phyloP scores from a whole-genome alignment of 2,329 filamentous ascomycete species.

The Stenocarpella maydis region DNA sequence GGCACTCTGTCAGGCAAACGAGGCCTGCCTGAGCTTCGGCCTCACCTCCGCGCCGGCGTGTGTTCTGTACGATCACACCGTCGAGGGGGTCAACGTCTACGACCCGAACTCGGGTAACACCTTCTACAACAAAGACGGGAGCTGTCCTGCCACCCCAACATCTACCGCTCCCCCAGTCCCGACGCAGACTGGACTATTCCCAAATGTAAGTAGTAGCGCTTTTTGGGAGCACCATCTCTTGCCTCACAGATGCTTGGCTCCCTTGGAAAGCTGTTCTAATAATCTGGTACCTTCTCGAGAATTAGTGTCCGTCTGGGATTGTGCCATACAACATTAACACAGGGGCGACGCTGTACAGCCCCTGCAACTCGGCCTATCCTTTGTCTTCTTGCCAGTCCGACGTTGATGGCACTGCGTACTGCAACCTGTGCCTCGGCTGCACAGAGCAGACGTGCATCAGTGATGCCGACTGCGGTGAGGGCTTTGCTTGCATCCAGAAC shows the following conservation, averaged over 20 bases:
- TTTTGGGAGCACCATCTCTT: background rate
- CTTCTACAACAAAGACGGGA: slow-evolving; percentile 33
- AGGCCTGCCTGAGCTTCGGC: slow-evolving; percentile 33
- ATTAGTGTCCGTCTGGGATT: slow-evolving; percentile 31
- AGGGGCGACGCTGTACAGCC: slow-evolving; percentile 28
- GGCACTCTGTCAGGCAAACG: slow-evolving; percentile 28
- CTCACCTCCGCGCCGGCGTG: slow-evolving; percentile 27
- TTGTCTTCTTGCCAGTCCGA: slow-evolving; percentile 29
- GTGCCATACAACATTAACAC: slow-evolving; percentile 32
- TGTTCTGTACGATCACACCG: slow-evolving; percentile 32
- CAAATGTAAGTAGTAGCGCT: slow-evolving; percentile 15
- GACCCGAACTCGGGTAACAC: slow-evolving; percentile 30
- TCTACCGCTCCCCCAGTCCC: slow-evolving; percentile 19
- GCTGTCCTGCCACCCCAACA: slow-evolving; percentile 30
- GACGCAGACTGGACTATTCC: slow-evolving; percentile 33
- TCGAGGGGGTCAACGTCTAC: slow-evolving; percentile 31
- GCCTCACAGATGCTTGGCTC: background rate
- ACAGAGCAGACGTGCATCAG: slow-evolving; percentile 19
- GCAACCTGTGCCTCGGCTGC: slow-evolving; percentile 32
- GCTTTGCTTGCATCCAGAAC: slow-evolving; percentile 31
- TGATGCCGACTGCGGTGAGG: slow-evolving; percentile 30
- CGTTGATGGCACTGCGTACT: slow-evolving; percentile 31
- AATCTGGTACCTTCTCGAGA: too few relatives aligned
- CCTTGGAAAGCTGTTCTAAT: background rate
- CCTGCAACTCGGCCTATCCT: slow-evolving; percentile 31